phyloP scores from a whole-genome alignment of 2,329 filamentous ascomycete genomes.

The Alternaria solani region DNA sequence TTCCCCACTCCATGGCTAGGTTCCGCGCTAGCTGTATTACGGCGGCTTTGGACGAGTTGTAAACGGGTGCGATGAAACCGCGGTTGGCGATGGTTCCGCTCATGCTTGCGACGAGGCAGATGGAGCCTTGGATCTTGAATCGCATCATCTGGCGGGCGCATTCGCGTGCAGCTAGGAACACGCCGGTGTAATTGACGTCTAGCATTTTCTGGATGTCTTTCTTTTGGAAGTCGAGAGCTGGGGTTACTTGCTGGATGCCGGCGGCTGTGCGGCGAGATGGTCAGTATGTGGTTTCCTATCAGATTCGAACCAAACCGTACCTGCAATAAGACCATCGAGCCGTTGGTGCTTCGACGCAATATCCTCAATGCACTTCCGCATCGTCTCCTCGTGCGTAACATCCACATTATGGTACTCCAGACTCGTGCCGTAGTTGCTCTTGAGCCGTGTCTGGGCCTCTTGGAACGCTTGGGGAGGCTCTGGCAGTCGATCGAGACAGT shows the following conservation, averaged over 20 bases:
- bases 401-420: conserved; percentile 80
- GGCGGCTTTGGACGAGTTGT: conserved; percentile 78
- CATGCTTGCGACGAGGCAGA: conserved; percentile 69
- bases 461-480: conserved; percentile 67
- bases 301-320: conserved; percentile 14
- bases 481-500: conserved; percentile 69
- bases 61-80: conserved; percentile 69
- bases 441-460: conserved; percentile 67
- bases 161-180: conserved; percentile 67
- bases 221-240: conserved; percentile 76
- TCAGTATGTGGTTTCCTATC: background rate
- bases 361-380: conserved; percentile 70
- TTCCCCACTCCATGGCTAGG: conserved; percentile 72
- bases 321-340: conserved; percentile 78
- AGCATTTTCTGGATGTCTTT: conserved; percentile 67
- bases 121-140: conserved; percentile 64
- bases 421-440: conserved; percentile 66
- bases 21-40: conserved; percentile 75
- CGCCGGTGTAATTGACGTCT: conserved; percentile 66
- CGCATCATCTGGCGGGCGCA: conserved; percentile 68
- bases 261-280: conserved; percentile 57
- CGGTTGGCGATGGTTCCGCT: conserved; percentile 67
- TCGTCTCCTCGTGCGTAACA: conserved; percentile 71
- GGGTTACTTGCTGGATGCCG: conserved; percentile 79
- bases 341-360: conserved; percentile 75